Percentiles rank a stretch among this genome's conserved stretches.
Conservation (phyloP, 306 rosid genomes). For the Glycine soja region DNA sequence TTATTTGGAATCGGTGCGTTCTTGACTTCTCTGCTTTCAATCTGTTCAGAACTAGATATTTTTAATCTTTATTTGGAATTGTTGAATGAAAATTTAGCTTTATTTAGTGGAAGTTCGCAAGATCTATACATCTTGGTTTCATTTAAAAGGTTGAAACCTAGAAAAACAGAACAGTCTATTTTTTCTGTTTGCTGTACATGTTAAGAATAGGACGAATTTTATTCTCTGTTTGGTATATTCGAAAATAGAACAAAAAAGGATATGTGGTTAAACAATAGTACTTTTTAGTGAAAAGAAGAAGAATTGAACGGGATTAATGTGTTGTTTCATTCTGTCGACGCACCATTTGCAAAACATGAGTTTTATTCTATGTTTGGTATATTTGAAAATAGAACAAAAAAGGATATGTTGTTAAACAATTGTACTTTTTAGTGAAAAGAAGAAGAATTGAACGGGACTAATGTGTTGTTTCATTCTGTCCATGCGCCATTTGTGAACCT, state of each 20-base stretch:
- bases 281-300: neutral
- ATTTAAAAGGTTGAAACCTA: no score
- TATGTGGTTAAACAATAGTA: no score
- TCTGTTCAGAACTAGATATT: constrained; percentile 23
- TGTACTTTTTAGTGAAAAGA: neutral
- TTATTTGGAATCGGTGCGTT: constrained; percentile 54
- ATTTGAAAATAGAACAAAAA: no score
- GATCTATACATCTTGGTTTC: no score
- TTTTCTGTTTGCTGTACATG: no score
- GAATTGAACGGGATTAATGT: neutral
- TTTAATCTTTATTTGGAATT: constrained; percentile 30
- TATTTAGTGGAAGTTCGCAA: no score
- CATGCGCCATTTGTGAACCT: neutral
- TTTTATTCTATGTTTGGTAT: no score
- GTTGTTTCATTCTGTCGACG: neutral
- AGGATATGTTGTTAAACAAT: no score
- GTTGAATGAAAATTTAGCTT: constrained; percentile 34
- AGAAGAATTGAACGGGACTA: neutral
- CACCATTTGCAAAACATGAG: neutral
- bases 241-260: no score
- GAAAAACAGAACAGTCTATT: no score
- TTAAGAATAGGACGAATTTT: no score
- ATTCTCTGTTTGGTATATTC: no score
- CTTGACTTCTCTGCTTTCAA: constrained; percentile 41
- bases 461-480: neutral